Evolutionary conservation across 805 yeast species (phyloP).

Genomic region (Nakazawaea ishiwadae): DNA sequence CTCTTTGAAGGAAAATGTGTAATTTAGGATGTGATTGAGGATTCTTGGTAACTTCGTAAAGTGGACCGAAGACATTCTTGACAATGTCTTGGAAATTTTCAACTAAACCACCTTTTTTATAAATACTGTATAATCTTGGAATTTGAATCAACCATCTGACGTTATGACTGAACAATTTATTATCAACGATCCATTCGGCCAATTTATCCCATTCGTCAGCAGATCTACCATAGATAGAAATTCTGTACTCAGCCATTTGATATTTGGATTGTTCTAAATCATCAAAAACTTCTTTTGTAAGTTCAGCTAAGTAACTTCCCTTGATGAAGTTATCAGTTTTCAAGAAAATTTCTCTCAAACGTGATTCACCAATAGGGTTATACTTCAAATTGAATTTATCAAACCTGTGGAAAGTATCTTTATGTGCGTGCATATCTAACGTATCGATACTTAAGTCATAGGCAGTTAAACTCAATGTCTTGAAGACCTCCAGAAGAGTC

Average conservation of each 20-base stretch:
- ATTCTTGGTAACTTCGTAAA: conserved; percentile 83
- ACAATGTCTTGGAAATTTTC: conserved; percentile 70
- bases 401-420: conserved; percentile 95
- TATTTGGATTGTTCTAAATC: conserved; percentile 94
- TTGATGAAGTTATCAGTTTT: conserved; percentile 91
- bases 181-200: conserved; percentile 93
- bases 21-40: conserved; percentile 90
- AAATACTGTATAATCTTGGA: conserved; percentile 89
- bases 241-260: conserved; percentile 96
- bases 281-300: conserved; percentile 88
- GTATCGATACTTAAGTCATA: conserved; percentile 96
- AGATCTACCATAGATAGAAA: conserved; percentile 89
- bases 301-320: conserved; percentile 88
- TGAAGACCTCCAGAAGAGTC: conserved; percentile 84
- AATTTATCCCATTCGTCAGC: conserved; percentile 91
- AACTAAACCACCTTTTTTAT: conserved; percentile 72
- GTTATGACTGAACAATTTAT: conserved; percentile 85
- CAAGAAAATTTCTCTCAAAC: conserved; percentile 91
- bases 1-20: conserved; percentile 83
- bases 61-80: conserved; percentile 76
- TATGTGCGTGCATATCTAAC: conserved; percentile 98
- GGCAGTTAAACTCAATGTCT: conserved; percentile 86
- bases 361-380: conserved; percentile 97
- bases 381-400: conserved; percentile 96
- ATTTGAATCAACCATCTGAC: conserved; percentile 97